Evolutionary conservation across 2,329 filamentous ascomycete genomes (phyloP), one percentile per base, ranked within the genome.

Genomic region (Colletotrichum nymphaeae): DNA sequence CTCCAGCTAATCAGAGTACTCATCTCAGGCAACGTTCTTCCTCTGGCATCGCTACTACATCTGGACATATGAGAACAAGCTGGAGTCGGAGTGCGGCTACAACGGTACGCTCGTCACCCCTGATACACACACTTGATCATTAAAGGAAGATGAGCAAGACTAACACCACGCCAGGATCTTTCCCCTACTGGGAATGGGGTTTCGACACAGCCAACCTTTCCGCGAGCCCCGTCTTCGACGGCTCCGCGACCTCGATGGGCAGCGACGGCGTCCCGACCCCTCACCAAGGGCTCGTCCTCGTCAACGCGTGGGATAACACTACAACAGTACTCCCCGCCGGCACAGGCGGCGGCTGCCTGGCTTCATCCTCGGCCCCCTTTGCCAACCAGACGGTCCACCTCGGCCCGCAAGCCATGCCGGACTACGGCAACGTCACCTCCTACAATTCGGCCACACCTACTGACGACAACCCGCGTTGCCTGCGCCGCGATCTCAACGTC

Each of bases 331-430:
- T 86, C 22, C 84, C 85, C 0, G 81, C 84, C 1, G 88, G 86
- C 16, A 81, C 82, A 0, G 89, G 89, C 14, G 88, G 89, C 57
- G 89, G 89, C 9, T 74, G 82, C 63, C 19, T 49, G 42, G 42
- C 19, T 78, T 84, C 32, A 75, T 72, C n/a, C 72, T 75, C 53
- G 81, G 83, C 8, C 81, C 81, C 1, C 83, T 89, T 26, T 76
- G 42, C 77, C 37, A 82, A 83, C 76, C 82, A 83, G 76, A 81
- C 78, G 4, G 80, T 84, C 56, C 83, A 82, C 75, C 77, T 86
- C 63, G 83, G 84, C 0, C 82, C 83, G 4, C 78, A 62, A 6
- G 64, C 55, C 28, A 32, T 72, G 56, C 64, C 26, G n/a, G 55
- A 28, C n/a, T 62, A 22, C 26, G 74, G 76, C 37, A 72, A 71